Base-by-base conservation (phyloP, 352 stramenopile genomes). In the Peronospora belbahrii region DNA sequence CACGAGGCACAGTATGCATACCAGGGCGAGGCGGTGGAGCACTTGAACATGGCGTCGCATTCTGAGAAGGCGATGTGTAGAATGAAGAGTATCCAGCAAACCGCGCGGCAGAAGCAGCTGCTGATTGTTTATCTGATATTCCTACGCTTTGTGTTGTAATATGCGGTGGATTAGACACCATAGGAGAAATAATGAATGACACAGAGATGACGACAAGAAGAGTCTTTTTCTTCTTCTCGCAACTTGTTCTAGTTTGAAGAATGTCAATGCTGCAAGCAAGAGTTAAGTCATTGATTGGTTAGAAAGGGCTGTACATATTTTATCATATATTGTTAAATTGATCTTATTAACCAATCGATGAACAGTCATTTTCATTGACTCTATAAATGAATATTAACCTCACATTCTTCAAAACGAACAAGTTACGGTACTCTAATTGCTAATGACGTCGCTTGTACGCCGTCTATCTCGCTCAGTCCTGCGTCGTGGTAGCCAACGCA, bases 81-180 rank as follows among this genome's bases (percentile, higher is more conserved):
- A 87, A 85, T 19, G 76, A 73, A 13, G 75, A 65, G 45, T 85
- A 87, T 31, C 75, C 75, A 8, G 75, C 75, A 48, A 79, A 82
- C 47, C 59, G 72, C 42, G 52, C 65, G 50, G 61, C 68, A 8
- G 66, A 59, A 30, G 46, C 54, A n/a, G 59, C 63, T 4, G 67
- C 43, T 2, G 54, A 59, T 48, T 67, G 70, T 40, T 67, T 66
- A 17, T 60, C 61, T 6, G 57, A 48, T 0, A 68, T 52, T 0
- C 52, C 56, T 11, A 27, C 40, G n/a, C 25, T 39, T 35, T 51
- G 54, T 34, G 56, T 48, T 39, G 50, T 18, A 44, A 53, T 32
- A 18, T 62, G 50, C 36, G 65, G 51, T 6, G 65, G 59, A 42
- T 65, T 69, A 0, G 56, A 56, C 40, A 62, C 65, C 70, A 79